Conservation (phyloP, 306 rosid species). For the Sicyos edulis region DNA sequence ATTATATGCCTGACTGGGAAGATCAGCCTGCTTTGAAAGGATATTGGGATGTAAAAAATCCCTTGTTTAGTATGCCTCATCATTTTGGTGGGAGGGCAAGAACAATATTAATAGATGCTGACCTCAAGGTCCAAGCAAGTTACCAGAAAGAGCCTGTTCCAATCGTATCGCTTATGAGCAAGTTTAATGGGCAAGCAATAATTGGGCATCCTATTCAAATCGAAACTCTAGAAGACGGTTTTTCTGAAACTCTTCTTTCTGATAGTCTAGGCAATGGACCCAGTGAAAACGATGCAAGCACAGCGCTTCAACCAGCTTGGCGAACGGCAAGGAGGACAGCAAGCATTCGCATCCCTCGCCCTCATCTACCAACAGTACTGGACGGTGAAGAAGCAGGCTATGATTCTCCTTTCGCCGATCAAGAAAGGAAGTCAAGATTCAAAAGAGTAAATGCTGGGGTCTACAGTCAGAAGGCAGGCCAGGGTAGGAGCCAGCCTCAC, state of each 20-base stretch:
- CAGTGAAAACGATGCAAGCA: conserved; percentile 48
- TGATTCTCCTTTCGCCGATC: conserved; percentile 41
- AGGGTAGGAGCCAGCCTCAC: conserved; percentile 35
- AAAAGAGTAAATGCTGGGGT: conserved; percentile 53
- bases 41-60: conserved; percentile 53
- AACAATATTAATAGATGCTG: conserved; percentile 64
- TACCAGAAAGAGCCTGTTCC: conserved; percentile 83
- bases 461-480: conserved; percentile 46
- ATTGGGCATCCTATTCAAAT: conserved; percentile 89
- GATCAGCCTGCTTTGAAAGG: conserved; percentile 55
- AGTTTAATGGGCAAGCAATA: conserved; percentile 78
- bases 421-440: conserved; percentile 46
- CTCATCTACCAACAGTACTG: conserved; percentile 42
- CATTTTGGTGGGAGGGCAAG: conserved; percentile 48
- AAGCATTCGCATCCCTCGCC: conserved; percentile 81
- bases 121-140: conserved; percentile 81
- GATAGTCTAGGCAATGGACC: conserved; percentile 51
- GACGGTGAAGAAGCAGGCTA: conserved; percentile 48
- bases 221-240: conserved; percentile 72
- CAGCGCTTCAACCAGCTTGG: conserved; percentile 89
- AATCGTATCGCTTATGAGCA: conserved; percentile 80
- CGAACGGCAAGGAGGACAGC: conserved; percentile 98
- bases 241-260: conserved; percentile 53
- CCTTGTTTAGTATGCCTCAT: conserved; percentile 34
- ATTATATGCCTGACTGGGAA: conserved; percentile 53